A percentile compares a stretch with the other conserved stretches of the same genome.
phyloP scores from a whole-genome alignment of 2,329 filamentous ascomycete genomes.

The Claviceps pusilla region DNA sequence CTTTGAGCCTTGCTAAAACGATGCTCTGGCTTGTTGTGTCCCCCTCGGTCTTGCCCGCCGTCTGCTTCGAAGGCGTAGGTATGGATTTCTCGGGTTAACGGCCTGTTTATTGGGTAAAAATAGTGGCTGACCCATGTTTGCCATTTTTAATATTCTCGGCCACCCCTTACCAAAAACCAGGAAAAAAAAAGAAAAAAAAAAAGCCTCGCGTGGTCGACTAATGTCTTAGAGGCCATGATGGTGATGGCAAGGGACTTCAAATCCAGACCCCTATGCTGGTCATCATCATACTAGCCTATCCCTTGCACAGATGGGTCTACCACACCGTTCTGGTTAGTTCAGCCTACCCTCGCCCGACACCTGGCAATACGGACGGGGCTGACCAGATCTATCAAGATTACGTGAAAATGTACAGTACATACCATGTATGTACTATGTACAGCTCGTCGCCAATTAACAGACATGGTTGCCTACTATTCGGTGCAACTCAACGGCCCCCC shows the following conservation, averaged over 20 bases:
- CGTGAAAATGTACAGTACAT: neutral
- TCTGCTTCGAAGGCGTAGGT: neutral
- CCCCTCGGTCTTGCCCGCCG: neutral
- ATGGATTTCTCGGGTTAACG: neutral
- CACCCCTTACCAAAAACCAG: too few relatives aligned
- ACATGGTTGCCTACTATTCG: neutral
- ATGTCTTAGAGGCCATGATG: neutral
- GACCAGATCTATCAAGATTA: slow-evolving; percentile 4
- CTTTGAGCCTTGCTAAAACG: neutral
- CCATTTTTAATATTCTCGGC: neutral
- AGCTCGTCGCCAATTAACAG: neutral
- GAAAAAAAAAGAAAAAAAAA: too few relatives aligned
- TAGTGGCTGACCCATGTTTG: neutral
- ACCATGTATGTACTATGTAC: slow-evolving; percentile 2
- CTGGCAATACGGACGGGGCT: slow-evolving; percentile 2
- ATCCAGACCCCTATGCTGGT: neutral
- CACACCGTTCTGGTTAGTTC: neutral
- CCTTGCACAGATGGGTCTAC: neutral
- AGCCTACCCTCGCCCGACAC: neutral
- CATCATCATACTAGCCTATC: neutral
- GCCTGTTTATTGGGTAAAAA: too few relatives aligned
- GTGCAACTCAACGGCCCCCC: neutral
- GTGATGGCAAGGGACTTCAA: neutral
- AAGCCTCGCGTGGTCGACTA: neutral
- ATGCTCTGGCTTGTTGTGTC: neutral